Evolutionary conservation across 441 rosid species (phyloP).

Genomic region (Biscutella laevigata): DNA sequence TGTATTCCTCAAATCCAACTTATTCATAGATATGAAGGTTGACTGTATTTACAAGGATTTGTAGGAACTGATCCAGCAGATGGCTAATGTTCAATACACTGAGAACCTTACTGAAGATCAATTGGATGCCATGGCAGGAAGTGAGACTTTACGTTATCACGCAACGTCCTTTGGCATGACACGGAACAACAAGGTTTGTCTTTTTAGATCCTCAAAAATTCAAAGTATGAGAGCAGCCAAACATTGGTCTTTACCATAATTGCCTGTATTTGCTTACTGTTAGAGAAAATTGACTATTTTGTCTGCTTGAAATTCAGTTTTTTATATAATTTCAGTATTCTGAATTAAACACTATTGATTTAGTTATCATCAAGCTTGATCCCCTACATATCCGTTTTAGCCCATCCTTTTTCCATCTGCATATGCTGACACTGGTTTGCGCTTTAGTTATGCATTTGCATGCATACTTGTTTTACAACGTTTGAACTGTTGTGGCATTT

Average conservation of each 20-base stretch:
- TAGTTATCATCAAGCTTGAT: constrained; percentile 7
- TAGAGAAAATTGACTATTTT: constrained; percentile 8
- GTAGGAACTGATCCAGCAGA: constrained; percentile 98
- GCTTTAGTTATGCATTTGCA: constrained; percentile 5
- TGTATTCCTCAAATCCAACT: constrained; percentile 11
- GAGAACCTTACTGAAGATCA: constrained; percentile 99
- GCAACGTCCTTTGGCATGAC: constrained; percentile 96
- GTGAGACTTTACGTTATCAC: constrained; percentile 96
- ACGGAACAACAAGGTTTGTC: constrained; percentile 83
- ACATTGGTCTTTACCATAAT: constrained; percentile 8
- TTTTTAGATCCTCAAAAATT: constrained; percentile 1
- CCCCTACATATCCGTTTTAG: neutral
- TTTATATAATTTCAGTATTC: neutral
- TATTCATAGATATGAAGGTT: constrained; percentile 20
- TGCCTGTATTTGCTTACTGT: neutral
- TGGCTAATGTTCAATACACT: constrained; percentile 99
- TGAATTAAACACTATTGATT: neutral
- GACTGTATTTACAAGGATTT: constrained; percentile 26
- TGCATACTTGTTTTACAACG: neutral
- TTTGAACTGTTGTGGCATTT: neutral
- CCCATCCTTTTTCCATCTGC: constrained; percentile 3
- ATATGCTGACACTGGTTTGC: neutral
- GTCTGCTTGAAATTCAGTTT: neutral
- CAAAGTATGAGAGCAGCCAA: constrained; percentile 2
- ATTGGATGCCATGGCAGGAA: constrained; percentile 99